Base-by-base conservation (phyloP, 306 rosid genomes). In the Pterocarpus macrocarpus region DNA sequence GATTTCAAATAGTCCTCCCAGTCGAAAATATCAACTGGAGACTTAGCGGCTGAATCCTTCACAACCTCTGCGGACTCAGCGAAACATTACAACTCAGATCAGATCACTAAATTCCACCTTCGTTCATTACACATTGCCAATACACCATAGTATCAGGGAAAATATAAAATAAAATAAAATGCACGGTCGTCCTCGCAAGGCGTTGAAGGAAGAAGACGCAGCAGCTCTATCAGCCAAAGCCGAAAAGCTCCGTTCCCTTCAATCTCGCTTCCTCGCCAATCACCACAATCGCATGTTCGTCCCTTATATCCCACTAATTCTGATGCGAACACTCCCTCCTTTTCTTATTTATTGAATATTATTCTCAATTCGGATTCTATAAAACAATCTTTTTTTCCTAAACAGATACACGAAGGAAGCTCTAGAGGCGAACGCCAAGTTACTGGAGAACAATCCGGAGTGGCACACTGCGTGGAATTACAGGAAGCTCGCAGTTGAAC, bases 391-490 rank as follows among this genome's bases (percentile, higher is more conserved):
- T 5, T 43, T 50, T 5, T 5, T 12, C 2, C 5, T 53, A 9
- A 75, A 32, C 87, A 91, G 98, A 75, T 96, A 93, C 64, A 80
- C 76, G 4, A 80, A 89, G 80, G 97, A 96, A 83, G 98, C 99
- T 30, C 78, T 88, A 38, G 93, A 90, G 44, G 68, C 83, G 5
- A 92, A 88, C 74, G 88, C 92, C 15, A 88, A 83, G 90, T 90
- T 92, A 6, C 88, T 95, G 39, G 92, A 89, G 83, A 80, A 43
- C 57, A 95, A 90, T 87, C 99, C 97, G 32, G 97, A 95, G 63
- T 86, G 88, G 7, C 90, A 90, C 85, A 91, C 99, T 1, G 98
- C 96, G 75, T 93, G 98, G 99, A 95, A 93, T 75, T 96, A 90
- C 75, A 78, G 97, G 68, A 96, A 92, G 71, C 91, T 96, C 71